These are phyloP conservation scores for Suillus ampliporus DNA, from an alignment of 768 basidiomycete genomes.

Conservation along the genomic window DNA sequence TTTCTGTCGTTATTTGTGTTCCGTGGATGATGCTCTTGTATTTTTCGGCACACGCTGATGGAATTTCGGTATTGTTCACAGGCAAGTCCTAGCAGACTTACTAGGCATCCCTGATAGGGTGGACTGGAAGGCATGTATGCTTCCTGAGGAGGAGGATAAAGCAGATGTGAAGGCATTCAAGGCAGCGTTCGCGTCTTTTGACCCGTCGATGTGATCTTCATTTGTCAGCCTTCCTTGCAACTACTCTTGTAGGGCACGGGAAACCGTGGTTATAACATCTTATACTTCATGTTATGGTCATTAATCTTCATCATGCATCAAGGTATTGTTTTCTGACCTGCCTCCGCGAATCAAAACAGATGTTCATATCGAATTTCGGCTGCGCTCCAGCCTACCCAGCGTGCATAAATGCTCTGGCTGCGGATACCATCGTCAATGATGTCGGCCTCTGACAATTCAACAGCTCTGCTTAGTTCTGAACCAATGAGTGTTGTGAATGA, in stretches of 20 bases:
- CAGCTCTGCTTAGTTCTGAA: slow-evolving; percentile 26
- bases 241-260: not conserved
- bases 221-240: not conserved
- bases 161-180: slow-evolving; percentile 87
- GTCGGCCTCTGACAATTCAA: slow-evolving; percentile 53
- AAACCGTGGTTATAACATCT: not conserved
- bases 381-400: slow-evolving; percentile 51
- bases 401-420: slow-evolving; percentile 57
- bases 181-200: slow-evolving; percentile 76
- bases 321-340: not conserved
- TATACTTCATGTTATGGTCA: not conserved
- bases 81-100: slow-evolving; percentile 82
- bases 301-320: not conserved
- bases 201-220: slow-evolving; percentile 49
- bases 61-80: slow-evolving; percentile 37
- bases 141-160: slow-evolving; percentile 85
- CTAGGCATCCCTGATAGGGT: slow-evolving; percentile 76
- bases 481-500: slow-evolving; percentile 75
- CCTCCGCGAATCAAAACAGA: not conserved
- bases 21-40: not conserved
- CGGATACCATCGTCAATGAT: slow-evolving; percentile 52
- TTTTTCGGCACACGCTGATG: slow-evolving; percentile 3
- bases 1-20: not conserved
- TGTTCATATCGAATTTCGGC: slow-evolving; percentile 51
- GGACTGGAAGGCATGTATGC: slow-evolving; percentile 91